These are phyloP conservation scores for Neofusicoccum sp. DNA, from an alignment of 2,329 filamentous ascomycete genomes.

Conservation along the genomic window DNA sequence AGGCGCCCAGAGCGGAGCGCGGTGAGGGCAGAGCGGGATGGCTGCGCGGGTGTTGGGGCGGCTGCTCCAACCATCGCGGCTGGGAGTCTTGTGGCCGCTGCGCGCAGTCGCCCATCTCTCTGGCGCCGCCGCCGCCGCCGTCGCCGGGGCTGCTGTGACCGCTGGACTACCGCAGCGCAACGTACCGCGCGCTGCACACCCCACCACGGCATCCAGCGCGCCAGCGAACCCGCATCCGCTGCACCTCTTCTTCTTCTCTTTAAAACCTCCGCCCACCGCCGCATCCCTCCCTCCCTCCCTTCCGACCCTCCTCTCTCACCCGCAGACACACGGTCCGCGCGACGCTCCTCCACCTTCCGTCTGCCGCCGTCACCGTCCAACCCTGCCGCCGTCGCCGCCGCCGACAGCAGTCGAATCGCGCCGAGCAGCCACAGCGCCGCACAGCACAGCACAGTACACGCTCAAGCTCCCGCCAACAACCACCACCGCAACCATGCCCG, in stretches of 20 bases:
- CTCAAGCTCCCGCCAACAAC: background rate
- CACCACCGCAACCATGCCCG: conserved; percentile 43
- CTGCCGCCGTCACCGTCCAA: too few species aligned
- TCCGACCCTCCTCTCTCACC: background rate
- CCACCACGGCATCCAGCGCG: background rate
- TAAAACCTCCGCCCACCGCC: conserved; percentile 27
- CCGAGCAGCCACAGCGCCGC: background rate
- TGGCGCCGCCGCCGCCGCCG: background rate
- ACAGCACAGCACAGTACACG: background rate
- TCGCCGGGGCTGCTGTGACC: too few species aligned
- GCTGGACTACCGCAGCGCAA: background rate
- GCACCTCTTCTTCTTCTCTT: background rate
- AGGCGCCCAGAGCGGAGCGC: background rate
- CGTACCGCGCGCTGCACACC: background rate
- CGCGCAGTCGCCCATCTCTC: too few species aligned
- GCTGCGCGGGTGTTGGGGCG: background rate
- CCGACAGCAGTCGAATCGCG: background rate
- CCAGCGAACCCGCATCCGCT: background rate
- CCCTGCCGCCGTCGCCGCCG: background rate
- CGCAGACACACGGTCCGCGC: too few species aligned
- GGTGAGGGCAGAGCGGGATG: background rate
- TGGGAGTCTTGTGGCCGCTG: background rate
- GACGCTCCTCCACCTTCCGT: too few species aligned
- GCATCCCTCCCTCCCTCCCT: conserved; percentile 19
- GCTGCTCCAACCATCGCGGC: background rate